phyloP scores from a whole-genome alignment of 2,329 filamentous ascomycete species.

The Dothideomycetes sp. region DNA sequence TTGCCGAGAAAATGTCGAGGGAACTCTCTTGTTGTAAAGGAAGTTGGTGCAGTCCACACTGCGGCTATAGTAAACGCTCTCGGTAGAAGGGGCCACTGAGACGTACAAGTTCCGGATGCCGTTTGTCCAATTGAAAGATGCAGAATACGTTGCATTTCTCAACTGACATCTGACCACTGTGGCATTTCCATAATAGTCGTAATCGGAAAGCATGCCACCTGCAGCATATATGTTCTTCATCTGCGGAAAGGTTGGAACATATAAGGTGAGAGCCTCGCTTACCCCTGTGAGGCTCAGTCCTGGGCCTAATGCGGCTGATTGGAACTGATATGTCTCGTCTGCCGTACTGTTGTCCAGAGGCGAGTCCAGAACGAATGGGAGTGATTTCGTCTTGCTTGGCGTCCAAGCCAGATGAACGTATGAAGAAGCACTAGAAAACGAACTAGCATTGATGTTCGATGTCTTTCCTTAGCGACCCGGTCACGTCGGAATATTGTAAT shows the following conservation, averaged over 20 bases:
- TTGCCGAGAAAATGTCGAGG: too few relatives aligned
- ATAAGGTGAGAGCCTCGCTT: background rate
- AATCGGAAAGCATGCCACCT: background rate
- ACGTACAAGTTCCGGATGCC: background rate
- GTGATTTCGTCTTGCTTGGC: background rate
- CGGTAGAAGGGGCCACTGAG: background rate
- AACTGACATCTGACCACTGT: background rate
- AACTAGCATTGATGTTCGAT: background rate
- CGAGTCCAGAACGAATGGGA: background rate
- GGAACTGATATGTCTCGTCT: too few relatives aligned
- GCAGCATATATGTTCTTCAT: background rate
- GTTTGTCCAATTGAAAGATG: background rate
- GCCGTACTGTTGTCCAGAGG: too few relatives aligned
- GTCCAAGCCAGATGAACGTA: background rate
- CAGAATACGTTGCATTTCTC: background rate
- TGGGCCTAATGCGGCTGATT: background rate
- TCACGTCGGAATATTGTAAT: background rate
- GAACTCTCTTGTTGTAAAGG: too few relatives aligned
- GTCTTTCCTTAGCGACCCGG: background rate
- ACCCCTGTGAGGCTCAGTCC: too few relatives aligned
- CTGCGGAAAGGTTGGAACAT: background rate
- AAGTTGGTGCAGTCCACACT: background rate
- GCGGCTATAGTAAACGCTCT: too few relatives aligned
- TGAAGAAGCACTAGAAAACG: too few relatives aligned
- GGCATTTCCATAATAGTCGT: background rate